A percentile compares a stretch with the other conserved stretches of the same genome.
phyloP scores from a whole-genome alignment of 78 protist species.

The Dictyostelium intermedium region DNA sequence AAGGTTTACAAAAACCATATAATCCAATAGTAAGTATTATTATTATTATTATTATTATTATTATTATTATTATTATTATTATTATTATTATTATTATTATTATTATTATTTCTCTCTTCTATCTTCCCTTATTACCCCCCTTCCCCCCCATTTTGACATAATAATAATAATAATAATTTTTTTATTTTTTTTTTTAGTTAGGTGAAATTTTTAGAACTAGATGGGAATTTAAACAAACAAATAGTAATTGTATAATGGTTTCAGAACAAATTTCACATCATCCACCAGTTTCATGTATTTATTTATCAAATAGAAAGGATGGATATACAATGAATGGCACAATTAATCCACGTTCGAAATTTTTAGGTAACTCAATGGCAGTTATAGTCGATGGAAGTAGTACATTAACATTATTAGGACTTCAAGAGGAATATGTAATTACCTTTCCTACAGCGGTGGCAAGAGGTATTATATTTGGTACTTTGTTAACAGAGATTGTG shows the following conservation, averaged over 20 bases:
- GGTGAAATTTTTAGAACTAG: constrained; percentile 92
- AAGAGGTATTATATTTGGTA: constrained; percentile 85
- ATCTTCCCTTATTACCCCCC: too few relatives aligned
- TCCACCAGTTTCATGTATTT: constrained; percentile 95
- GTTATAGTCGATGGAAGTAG: constrained; percentile 81
- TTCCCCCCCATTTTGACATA: too few relatives aligned
- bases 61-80: too few relatives aligned
- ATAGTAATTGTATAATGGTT: constrained; percentile 12
- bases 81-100: too few relatives aligned
- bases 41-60: too few relatives aligned
- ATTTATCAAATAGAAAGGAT: constrained; percentile 77
- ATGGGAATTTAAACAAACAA: constrained; percentile 59
- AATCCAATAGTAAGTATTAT: constrained; percentile 84
- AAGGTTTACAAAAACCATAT: constrained; percentile 96
- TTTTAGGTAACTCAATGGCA: constrained; percentile 89
- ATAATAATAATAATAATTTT: too few relatives aligned
- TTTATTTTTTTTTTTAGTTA: constrained; percentile 10
- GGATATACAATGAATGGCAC: constrained; percentile 84
- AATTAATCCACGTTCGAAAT: constrained; percentile 80
- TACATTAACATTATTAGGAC: constrained; percentile 25
- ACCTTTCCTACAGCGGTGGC: constrained; percentile 87
- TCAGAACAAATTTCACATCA: constrained; percentile 96
- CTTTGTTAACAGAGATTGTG: constrained; percentile 60
- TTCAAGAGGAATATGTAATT: constrained; percentile 81
- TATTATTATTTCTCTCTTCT: too few relatives aligned